Evolutionary conservation across 441 rosid genomes (phyloP).

Genomic region (Adansonia gregorii): DNA sequence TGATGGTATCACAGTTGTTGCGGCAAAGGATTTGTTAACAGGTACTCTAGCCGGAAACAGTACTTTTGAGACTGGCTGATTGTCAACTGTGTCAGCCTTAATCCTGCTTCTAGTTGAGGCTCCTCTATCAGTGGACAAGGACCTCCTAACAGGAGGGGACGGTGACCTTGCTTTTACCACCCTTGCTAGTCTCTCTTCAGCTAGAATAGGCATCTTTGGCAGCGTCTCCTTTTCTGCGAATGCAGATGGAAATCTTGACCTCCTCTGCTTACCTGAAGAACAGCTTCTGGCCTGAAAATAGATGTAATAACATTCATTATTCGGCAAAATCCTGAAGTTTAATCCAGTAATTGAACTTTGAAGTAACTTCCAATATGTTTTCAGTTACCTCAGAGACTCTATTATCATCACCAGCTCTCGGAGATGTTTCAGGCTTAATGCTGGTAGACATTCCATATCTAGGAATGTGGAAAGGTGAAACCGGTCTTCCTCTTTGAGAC

Average conservation of each 20-base stretch:
- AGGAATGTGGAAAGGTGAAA: slow-evolving; percentile 82
- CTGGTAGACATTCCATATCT: slow-evolving; percentile 48
- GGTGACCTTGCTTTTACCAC: slow-evolving; percentile 60
- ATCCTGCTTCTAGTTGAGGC: slow-evolving; percentile 55
- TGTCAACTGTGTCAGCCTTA: slow-evolving; percentile 60
- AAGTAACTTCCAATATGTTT: neutral
- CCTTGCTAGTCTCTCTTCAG: slow-evolving; percentile 56
- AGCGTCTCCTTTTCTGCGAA: slow-evolving; percentile 60
- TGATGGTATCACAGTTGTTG: slow-evolving; percentile 49
- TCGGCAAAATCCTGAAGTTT: no score
- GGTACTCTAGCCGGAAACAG: slow-evolving; percentile 86
- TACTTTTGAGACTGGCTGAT: slow-evolving; percentile 55
- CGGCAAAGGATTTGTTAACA: slow-evolving; percentile 56
- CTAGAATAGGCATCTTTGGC: slow-evolving; percentile 47
- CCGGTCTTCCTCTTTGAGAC: slow-evolving; percentile 70
- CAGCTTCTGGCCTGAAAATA: slow-evolving; percentile 72
- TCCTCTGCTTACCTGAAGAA: slow-evolving; percentile 86
- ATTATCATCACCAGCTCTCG: slow-evolving; percentile 51
- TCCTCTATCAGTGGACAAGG: slow-evolving; percentile 86
- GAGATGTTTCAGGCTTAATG: slow-evolving; percentile 59
- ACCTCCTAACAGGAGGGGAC: slow-evolving; percentile 79
- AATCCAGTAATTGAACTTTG: neutral
- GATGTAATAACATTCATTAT: neutral
- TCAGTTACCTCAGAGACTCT: slow-evolving; percentile 62
- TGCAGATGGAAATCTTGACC: slow-evolving; percentile 70